A percentile compares a stretch with the other conserved stretches of the same genome.
Evolutionary conservation across 78 protist species (phyloP).

Genomic region (Dictyostelium intermedium): DNA sequence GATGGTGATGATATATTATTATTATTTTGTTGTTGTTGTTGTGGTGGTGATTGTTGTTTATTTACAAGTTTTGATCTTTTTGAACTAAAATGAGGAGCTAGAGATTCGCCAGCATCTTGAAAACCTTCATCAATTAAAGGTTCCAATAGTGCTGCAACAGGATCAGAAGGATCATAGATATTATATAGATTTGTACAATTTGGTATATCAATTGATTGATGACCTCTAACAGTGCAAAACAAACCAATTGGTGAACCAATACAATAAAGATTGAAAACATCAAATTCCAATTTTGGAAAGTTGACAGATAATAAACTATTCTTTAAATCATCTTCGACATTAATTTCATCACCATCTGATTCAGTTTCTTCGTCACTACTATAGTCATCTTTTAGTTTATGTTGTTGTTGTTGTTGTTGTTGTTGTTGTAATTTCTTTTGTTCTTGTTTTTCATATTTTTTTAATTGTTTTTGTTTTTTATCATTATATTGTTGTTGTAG

Average conservation of each 20-base stretch:
- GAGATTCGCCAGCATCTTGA: background rate
- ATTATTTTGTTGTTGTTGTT: background rate
- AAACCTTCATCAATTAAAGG: conserved; percentile 67
- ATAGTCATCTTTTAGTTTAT: background rate
- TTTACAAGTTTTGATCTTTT: background rate
- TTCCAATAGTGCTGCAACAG: conserved; percentile 60
- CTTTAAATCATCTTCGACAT: background rate
- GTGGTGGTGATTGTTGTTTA: background rate
- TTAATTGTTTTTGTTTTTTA: background rate
- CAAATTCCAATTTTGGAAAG: conserved; percentile 44
- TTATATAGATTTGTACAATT: conserved; percentile 55
- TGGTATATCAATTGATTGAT: conserved; percentile 44
- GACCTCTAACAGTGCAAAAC: conserved; percentile 52
- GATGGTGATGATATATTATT: background rate
- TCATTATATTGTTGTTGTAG: background rate
- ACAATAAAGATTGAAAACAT: conserved; percentile 37
- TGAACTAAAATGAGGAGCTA: conserved; percentile 1
- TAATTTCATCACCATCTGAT: background rate
- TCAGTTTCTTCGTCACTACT: background rate
- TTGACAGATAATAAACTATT: background rate
- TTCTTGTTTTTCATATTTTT: background rate
- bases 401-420: background rate
- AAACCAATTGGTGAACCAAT: conserved; percentile 72
- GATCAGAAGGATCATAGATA: conserved; percentile 60
- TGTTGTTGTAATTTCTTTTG: background rate